Percentiles rank a stretch among this genome's conserved stretches.
Evolutionary conservation across 495 filamentous ascomycete species (phyloP).

Genomic region (Aspergillus ellipticus): DNA sequence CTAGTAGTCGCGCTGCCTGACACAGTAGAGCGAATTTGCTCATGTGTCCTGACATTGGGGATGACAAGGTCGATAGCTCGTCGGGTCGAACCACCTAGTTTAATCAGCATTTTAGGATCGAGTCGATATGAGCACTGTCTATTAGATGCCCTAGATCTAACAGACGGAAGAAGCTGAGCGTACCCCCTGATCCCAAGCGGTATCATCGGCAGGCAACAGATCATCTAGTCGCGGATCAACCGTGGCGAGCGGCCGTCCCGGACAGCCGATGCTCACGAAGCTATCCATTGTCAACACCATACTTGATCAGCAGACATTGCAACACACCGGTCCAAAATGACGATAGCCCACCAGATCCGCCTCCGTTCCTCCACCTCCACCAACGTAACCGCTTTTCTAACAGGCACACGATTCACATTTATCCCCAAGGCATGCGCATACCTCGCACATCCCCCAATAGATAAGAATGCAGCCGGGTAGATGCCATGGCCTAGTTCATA

Average conservation of each 20-base stretch:
- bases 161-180: not conserved
- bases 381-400: constrained; percentile 11
- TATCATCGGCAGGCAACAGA: not conserved
- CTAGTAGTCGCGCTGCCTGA: constrained; percentile 38
- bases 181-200: not conserved
- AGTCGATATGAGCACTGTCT: too few relatives aligned
- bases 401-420: constrained; percentile 26
- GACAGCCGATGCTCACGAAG: constrained; percentile 41
- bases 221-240: constrained; percentile 37
- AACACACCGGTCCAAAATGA: not conserved
- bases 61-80: not conserved
- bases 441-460: constrained; percentile 32
- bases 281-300: too few relatives aligned
- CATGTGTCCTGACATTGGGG: constrained; percentile 10
- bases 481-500: constrained; percentile 37
- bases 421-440: constrained; percentile 46
- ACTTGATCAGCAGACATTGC: not conserved
- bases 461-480: constrained; percentile 33
- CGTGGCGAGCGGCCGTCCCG: constrained; percentile 35
- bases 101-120: not conserved
- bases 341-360: constrained; percentile 1
- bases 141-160: not conserved
- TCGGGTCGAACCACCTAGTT: not conserved
- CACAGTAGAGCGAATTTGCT: constrained; percentile 38
- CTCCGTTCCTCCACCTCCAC: constrained; percentile 42